Evolutionary conservation across 192 early-diverging fungal genomes (phyloP).

Genomic region (Coemansia sp.): DNA sequence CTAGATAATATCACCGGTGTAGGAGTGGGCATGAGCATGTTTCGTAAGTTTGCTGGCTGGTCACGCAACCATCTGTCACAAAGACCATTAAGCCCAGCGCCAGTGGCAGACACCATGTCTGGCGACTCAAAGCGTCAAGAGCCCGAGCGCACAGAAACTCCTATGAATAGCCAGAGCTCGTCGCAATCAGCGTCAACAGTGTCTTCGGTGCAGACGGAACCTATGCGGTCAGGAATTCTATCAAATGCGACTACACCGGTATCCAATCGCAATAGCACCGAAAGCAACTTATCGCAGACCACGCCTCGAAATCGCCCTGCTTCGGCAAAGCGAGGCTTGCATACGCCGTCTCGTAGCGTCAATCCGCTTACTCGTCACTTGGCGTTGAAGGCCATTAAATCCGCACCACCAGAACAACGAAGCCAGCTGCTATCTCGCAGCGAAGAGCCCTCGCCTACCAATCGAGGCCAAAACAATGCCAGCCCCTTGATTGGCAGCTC

Average conservation of each 20-base stretch:
- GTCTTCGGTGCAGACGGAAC: conserved; percentile 38
- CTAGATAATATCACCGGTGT: conserved; percentile 17
- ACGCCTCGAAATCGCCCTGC: conserved; percentile 22
- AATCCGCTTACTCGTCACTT: conserved; percentile 47
- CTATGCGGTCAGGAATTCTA: conserved; percentile 40
- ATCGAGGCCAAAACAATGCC: conserved; percentile 1
- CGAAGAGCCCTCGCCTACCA: conserved; percentile 1
- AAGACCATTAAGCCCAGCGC: conserved; percentile 15
- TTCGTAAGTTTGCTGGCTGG: conserved; percentile 39
- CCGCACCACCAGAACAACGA: conserved; percentile 16
- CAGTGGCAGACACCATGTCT: neutral
- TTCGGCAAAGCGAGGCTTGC: conserved; percentile 15
- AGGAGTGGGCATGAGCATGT: conserved; percentile 23
- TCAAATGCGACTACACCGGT: conserved; percentile 27
- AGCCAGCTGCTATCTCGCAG: neutral
- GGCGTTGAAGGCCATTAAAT: conserved; percentile 37
- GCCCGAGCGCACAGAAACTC: conserved; percentile 4
- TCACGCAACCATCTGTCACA: conserved; percentile 18
- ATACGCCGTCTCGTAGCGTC: conserved; percentile 39
- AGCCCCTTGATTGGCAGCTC: conserved; percentile 10
- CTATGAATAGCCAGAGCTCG: conserved; percentile 13
- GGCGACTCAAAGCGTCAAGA: neutral
- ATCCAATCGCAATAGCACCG: neutral
- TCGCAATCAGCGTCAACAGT: conserved; percentile 36
- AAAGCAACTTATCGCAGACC: neutral